A percentile compares a stretch with the other conserved stretches of the same genome.
phyloP scores from a whole-genome alignment of 805 yeast genomes.

The Ascoidea asiatica region DNA sequence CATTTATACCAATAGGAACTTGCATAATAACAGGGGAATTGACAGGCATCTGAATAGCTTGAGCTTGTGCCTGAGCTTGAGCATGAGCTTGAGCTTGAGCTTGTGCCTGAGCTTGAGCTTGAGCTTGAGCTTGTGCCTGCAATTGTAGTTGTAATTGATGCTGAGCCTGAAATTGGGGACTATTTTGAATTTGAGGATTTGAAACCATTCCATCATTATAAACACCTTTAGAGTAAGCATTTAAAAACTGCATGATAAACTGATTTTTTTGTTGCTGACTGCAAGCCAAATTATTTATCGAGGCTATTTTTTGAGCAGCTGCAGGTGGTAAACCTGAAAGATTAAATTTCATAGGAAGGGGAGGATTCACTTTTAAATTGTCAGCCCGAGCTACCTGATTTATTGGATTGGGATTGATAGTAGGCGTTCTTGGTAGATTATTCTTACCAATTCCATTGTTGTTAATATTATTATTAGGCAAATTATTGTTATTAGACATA shows the following conservation, averaged over 20 bases:
- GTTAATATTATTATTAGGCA: background rate
- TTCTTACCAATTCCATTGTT: too few species aligned
- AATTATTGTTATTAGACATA: background rate
- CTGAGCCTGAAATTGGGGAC: background rate
- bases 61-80: background rate
- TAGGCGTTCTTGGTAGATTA: too few species aligned
- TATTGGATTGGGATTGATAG: too few species aligned
- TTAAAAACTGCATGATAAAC: background rate
- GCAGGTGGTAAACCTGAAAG: background rate
- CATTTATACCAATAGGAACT: too few species aligned
- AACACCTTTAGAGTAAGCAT: too few species aligned
- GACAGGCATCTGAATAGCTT: too few species aligned
- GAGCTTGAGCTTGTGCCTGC: background rate
- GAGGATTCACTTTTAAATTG: too few species aligned
- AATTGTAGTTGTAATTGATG: background rate
- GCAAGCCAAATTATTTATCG: background rate
- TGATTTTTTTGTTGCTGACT: background rate
- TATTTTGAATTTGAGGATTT: background rate
- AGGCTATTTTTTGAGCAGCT: background rate
- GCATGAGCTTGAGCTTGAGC: background rate
- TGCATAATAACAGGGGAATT: too few species aligned
- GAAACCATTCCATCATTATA: background rate
- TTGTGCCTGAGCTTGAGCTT: background rate
- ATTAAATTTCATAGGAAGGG: background rate
- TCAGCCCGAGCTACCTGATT: too few species aligned